These are phyloP conservation scores for Eutrema heterophyllum DNA, from an alignment of 345 rosid species.

Conservation along the genomic window DNA sequence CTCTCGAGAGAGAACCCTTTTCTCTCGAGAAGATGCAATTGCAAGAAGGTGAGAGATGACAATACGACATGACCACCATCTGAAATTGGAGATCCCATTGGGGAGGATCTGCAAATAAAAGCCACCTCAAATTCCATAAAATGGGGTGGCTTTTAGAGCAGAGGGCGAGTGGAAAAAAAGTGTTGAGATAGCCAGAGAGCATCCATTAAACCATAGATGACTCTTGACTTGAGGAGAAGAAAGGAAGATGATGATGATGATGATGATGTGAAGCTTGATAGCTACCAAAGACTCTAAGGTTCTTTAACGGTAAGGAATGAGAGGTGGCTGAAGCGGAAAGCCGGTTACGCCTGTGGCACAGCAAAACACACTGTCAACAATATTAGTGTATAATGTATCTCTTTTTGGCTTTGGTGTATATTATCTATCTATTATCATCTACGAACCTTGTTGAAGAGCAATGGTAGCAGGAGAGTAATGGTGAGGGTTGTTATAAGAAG, in stretches of 20 bases:
- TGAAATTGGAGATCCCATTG: constrained; percentile 12
- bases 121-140: constrained; percentile 29
- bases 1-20: not conserved
- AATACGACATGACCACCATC: constrained; percentile 20
- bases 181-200: constrained; percentile 14
- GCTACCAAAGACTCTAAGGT: constrained; percentile 10
- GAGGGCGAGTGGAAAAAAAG: not conserved
- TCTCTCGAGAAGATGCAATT: constrained; percentile 19
- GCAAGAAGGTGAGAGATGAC: constrained; percentile 22
- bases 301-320: constrained; percentile 29
- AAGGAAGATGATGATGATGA: not conserved
- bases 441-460: constrained; percentile 29
- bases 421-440: not conserved
- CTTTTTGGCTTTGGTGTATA: not conserved
- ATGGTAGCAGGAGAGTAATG: constrained; percentile 27
- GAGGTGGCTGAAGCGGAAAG: constrained; percentile 27
- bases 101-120: not conserved
- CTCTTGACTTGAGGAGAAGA: constrained; percentile 18
- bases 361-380: constrained; percentile 9
- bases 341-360: constrained; percentile 20
- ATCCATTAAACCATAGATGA: constrained; percentile 23
- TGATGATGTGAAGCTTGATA: constrained; percentile 13
- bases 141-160: constrained; percentile 18
- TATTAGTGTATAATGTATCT: not conserved
- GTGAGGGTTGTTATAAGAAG: constrained; percentile 27